Base-by-base conservation (phyloP, 305 asterid genomes). In the Rubia tinctorum region DNA sequence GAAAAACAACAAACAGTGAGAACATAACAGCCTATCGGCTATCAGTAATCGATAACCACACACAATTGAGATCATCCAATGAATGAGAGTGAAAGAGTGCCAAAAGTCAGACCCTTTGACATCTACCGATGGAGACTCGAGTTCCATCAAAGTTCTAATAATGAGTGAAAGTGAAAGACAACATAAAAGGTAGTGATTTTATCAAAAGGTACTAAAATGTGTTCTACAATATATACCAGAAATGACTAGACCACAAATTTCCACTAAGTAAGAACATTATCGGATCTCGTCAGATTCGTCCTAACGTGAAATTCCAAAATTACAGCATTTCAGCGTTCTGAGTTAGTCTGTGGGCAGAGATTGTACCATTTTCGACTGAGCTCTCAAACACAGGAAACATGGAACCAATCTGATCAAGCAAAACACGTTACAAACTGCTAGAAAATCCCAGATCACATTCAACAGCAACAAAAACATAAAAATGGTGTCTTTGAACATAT, bases 401-500 rank as follows among this genome's bases (percentile, higher is more conserved):
- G 53, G 53, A 42, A 42, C 15, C 13, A 42, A 5, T 25, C n/a
- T 10, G 51, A 40, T 66, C 71, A 66, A n/a, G n/a, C 55, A 42
- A 40, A 66, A 14, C 53, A 66, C 0, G 8, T 39, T 34, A 13
- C 0, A 12, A 51, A 69, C 25, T 30, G 53, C 47, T 64, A 37
- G 49, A 18, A 58, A 44, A 5, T 5, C 43, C 45, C 9, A 59
- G 51, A 67, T 58, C 68, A 58, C 45, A 11, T 23, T n/a, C 77
- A 39, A 8, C n/a, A 49, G 7, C 25, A 56, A 53, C 9, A 5
- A 53, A 2, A n/a, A 39, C 22, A 17, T 15, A 68, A 68, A 75
- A 59, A 58, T 53, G 56, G 71, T 2, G 22, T 55, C 72, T 74
- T 73, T 53, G 39, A 30, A 56, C 58, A 40, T 42, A 22, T 61